Conservation (phyloP, 1,284 basidiomycete species). For the Stygiomarasmius scandens region DNA sequence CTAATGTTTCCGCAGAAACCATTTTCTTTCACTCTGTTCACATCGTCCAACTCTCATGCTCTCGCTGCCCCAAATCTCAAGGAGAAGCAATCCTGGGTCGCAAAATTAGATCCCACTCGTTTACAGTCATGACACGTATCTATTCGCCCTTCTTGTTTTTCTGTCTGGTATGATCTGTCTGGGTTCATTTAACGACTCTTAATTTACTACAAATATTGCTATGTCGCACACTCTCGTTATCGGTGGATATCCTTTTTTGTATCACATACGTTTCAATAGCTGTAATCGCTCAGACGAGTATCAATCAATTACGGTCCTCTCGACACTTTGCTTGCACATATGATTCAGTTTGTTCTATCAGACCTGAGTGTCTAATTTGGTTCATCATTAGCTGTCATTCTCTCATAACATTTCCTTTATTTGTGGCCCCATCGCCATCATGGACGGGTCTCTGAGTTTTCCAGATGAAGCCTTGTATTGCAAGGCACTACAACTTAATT, state of each 20-base stretch:
- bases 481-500: too few relatives aligned
- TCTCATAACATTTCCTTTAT: too few relatives aligned
- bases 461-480: too few relatives aligned
- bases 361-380: too few relatives aligned
- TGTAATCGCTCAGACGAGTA: not conserved
- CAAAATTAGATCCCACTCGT: conserved; percentile 79
- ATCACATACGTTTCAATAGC: conserved; percentile 1
- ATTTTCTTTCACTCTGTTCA: conserved; percentile 86
- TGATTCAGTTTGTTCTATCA: not conserved
- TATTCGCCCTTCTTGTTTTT: conserved; percentile 23
- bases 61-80: conserved; percentile 78
- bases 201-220: conserved; percentile 16
- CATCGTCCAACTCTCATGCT: conserved; percentile 87
- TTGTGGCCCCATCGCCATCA: too few relatives aligned
- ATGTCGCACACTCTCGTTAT: conserved; percentile 3
- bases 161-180: conserved; percentile 17
- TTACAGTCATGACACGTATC: conserved; percentile 41
- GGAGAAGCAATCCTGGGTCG: conserved; percentile 83
- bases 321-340: not conserved
- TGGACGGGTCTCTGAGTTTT: too few relatives aligned
- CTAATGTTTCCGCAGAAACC: conserved; percentile 58
- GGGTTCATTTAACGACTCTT: conserved; percentile 10
- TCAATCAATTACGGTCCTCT: not conserved
- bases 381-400: too few relatives aligned
- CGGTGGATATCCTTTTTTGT: conserved; percentile 2